Percentiles rank a stretch among this genome's conserved stretches.
Evolutionary conservation across 805 yeast genomes (phyloP).

Genomic region (Ogataea nakhonphanomensis): DNA sequence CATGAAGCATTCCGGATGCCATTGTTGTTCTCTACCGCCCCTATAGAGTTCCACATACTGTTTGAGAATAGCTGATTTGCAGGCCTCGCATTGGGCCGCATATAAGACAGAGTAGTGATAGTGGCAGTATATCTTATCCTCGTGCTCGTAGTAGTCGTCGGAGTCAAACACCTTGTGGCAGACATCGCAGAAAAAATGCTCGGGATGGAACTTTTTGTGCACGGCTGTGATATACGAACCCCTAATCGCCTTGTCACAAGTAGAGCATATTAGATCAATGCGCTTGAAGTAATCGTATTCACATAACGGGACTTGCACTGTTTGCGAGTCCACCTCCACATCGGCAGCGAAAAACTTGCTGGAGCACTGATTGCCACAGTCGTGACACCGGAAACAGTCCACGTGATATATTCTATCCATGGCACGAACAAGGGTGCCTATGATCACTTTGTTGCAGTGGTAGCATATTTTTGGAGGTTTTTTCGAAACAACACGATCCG

Average conservation of each 20-base stretch:
- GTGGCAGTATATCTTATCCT: constrained; percentile 80
- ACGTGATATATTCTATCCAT: constrained; percentile 77
- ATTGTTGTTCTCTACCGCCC: constrained; percentile 89
- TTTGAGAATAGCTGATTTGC: constrained; percentile 84
- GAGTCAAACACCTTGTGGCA: constrained; percentile 87
- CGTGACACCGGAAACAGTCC: constrained; percentile 81
- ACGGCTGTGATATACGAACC: constrained; percentile 94
- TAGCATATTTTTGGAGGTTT: constrained; percentile 42
- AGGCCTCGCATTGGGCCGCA: constrained; percentile 91
- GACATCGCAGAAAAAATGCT: constrained; percentile 88
- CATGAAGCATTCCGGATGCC: constrained; percentile 99
- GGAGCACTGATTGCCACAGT: constrained; percentile 78
- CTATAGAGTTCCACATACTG: constrained; percentile 91
- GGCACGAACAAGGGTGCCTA: constrained; percentile 85
- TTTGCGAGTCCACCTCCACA: constrained; percentile 31
- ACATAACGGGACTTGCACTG: constrained; percentile 63
- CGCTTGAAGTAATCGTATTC: constrained; percentile 90
- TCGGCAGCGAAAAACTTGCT: constrained; percentile 87
- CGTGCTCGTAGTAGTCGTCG: constrained; percentile 88
- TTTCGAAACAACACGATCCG: constrained; percentile 16
- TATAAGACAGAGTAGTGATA: constrained; percentile 83
- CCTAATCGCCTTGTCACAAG: constrained; percentile 79
- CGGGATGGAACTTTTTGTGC: constrained; percentile 88
- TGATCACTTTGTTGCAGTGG: constrained; percentile 49
- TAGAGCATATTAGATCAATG: constrained; percentile 78